A percentile compares a stretch with the other conserved stretches of the same genome.
Evolutionary conservation across 306 rosid species (phyloP).

Genomic region (Dalbergia cochinchinensis): DNA sequence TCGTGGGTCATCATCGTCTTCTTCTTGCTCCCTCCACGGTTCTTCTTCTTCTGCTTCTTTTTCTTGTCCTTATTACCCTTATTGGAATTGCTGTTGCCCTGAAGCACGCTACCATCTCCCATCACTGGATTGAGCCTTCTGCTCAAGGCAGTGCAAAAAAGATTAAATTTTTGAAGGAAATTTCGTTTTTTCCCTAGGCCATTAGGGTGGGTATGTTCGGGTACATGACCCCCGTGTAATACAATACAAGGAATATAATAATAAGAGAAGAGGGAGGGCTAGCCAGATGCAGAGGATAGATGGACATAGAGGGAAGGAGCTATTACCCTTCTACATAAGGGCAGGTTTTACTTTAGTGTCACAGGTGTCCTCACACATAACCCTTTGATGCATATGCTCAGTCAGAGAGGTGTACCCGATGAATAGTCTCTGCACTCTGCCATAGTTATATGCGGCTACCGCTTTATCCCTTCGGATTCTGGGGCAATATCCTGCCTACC

Average conservation of each 20-base stretch:
- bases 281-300: neutral
- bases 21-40: slow-evolving; percentile 80
- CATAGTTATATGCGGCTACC: no score
- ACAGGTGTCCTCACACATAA: slow-evolving; percentile 47
- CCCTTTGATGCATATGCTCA: slow-evolving; percentile 12
- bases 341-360: neutral
- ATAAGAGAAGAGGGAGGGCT: neutral
- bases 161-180: slow-evolving; percentile 12
- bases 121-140: slow-evolving; percentile 48
- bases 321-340: slow-evolving; percentile 12
- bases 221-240: neutral
- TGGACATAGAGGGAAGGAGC: no score
- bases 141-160: neutral
- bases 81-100: slow-evolving; percentile 48
- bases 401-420: slow-evolving; percentile 35
- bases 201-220: slow-evolving; percentile 25
- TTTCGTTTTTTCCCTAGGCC: slow-evolving; percentile 9
- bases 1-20: slow-evolving; percentile 76
- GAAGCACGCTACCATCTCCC: slow-evolving; percentile 61
- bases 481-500: neutral
- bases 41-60: slow-evolving; percentile 73
- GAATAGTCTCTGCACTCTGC: slow-evolving; percentile 20
- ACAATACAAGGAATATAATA: slow-evolving; percentile 5
- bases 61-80: slow-evolving; percentile 53
- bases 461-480: neutral